Percentiles rank a stretch among this genome's conserved stretches.
phyloP scores from a whole-genome alignment of 2,329 filamentous ascomycete genomes.

The Botrytis cinerea region DNA sequence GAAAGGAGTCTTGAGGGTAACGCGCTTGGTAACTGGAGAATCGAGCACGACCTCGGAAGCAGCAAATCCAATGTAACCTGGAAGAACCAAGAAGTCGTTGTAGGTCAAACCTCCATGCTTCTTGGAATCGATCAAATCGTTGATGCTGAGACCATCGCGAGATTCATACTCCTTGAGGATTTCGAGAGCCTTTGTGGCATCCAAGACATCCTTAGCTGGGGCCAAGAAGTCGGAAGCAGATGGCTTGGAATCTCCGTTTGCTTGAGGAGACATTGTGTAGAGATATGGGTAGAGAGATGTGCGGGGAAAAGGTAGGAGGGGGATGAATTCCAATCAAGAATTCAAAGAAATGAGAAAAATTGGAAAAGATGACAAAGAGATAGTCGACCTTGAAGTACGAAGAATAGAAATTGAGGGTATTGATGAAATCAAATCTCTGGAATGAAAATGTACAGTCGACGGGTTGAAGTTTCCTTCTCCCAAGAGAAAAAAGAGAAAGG shows the following conservation, averaged over 20 bases:
- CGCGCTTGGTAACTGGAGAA: slow-evolving; percentile 90
- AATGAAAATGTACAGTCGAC: slow-evolving; percentile 52
- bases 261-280: slow-evolving; percentile 64
- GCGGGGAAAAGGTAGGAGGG: slow-evolving; percentile 27
- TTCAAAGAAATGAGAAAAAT: slow-evolving; percentile 40
- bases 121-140: slow-evolving; percentile 86
- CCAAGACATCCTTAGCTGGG: slow-evolving; percentile 52
- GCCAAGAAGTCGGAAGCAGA: slow-evolving; percentile 48
- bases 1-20: slow-evolving; percentile 93
- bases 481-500: slow-evolving; percentile 51
- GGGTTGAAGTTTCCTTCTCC: slow-evolving; percentile 61
- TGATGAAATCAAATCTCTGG: slow-evolving; percentile 44
- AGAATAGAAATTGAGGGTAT: neutral
- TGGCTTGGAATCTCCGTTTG: slow-evolving; percentile 60
- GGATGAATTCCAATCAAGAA: slow-evolving; percentile 39
- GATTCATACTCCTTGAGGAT: slow-evolving; percentile 78
- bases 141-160: slow-evolving; percentile 83
- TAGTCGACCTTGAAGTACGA: slow-evolving; percentile 42
- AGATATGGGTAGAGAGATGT: neutral
- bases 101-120: slow-evolving; percentile 93
- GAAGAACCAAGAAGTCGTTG: slow-evolving; percentile 96
- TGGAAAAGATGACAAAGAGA: slow-evolving; percentile 31
- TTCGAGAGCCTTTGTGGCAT: slow-evolving; percentile 75
- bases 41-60: slow-evolving; percentile 87
- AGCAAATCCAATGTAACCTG: slow-evolving; percentile 97